Percentiles rank a stretch among this genome's conserved stretches.
Evolutionary conservation across 371 early-diverging fungal species (phyloP).

Genomic region (Cokeromyces recurvatus): DNA sequence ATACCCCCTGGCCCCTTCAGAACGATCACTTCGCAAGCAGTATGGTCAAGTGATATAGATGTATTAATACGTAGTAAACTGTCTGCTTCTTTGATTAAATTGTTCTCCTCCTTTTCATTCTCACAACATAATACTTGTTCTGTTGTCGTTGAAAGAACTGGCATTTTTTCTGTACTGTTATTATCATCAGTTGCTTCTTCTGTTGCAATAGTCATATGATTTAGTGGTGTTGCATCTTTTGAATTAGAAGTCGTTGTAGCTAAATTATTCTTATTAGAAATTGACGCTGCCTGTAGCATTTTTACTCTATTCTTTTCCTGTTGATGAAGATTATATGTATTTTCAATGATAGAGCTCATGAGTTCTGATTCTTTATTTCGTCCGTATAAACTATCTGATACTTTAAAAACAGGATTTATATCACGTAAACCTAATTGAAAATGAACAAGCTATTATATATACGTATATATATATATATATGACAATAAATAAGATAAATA

Average conservation of each 20-base stretch:
- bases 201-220: not conserved
- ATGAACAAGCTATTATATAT: conserved; percentile 20
- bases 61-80: conserved; percentile 8
- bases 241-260: not conserved
- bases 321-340: conserved; percentile 14
- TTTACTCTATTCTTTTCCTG: conserved; percentile 13
- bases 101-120: not conserved
- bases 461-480: no score
- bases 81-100: conserved; percentile 14
- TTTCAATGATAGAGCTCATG: conserved; percentile 22
- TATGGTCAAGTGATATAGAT: conserved; percentile 8
- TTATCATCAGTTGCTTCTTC: no score
- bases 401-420: conserved; percentile 38
- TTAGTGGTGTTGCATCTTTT: no score
- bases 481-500: no score
- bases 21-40: conserved; percentile 26
- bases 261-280: not conserved
- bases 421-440: conserved; percentile 38
- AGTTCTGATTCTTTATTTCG: conserved; percentile 34
- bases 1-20: conserved; percentile 40
- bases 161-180: no score
- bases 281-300: not conserved
- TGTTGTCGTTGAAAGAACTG: conserved; percentile 3
- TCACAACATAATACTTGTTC: not conserved
- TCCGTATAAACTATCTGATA: conserved; percentile 33